Conservation (phyloP, 768 basidiomycete species). For the Dacryopinax primogenitus region DNA sequence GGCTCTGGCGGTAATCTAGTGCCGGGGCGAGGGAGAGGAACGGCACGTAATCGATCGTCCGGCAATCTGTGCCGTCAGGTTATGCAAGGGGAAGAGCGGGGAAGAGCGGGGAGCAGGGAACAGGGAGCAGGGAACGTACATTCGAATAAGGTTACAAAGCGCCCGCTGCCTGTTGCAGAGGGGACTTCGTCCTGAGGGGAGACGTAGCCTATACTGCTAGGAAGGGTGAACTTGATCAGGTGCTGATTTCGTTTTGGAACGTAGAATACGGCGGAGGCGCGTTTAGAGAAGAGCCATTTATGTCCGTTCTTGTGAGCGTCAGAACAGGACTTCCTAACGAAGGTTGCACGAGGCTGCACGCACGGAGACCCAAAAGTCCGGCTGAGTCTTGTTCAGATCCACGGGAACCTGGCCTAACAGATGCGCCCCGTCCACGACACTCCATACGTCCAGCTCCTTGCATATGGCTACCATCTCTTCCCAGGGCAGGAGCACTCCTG, state of each 20-base stretch:
- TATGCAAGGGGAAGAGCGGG: not conserved
- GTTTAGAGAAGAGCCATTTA: conserved; percentile 70
- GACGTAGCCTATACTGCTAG: conserved; percentile 41
- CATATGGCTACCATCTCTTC: conserved; percentile 53
- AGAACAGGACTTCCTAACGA: not conserved
- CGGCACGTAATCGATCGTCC: conserved; percentile 4
- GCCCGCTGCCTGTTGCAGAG: not conserved
- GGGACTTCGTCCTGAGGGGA: conserved; percentile 32
- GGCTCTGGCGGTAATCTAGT: conserved; percentile 52
- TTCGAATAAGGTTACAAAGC: not conserved
- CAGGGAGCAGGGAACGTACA: not conserved
- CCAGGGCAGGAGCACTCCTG: conserved; percentile 58
- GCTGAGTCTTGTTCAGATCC: conserved; percentile 41
- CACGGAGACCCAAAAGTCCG: conserved; percentile 73
- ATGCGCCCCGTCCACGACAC: conserved; percentile 70
- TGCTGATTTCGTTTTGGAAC: conserved; percentile 57
- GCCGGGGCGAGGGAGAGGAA: conserved; percentile 27
- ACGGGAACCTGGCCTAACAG: conserved; percentile 55
- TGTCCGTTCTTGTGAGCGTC: conserved; percentile 49
- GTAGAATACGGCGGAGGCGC: conserved; percentile 57
- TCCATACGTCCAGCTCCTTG: conserved; percentile 47
- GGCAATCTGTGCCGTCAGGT: not conserved
- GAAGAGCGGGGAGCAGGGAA: not conserved
- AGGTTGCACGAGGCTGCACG: conserved; percentile 18
- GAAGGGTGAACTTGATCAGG: conserved; percentile 45